These are phyloP conservation scores for Tetradesmus lagerheimii DNA, from an alignment of 139 green algal genomes.

Conservation along the genomic window DNA sequence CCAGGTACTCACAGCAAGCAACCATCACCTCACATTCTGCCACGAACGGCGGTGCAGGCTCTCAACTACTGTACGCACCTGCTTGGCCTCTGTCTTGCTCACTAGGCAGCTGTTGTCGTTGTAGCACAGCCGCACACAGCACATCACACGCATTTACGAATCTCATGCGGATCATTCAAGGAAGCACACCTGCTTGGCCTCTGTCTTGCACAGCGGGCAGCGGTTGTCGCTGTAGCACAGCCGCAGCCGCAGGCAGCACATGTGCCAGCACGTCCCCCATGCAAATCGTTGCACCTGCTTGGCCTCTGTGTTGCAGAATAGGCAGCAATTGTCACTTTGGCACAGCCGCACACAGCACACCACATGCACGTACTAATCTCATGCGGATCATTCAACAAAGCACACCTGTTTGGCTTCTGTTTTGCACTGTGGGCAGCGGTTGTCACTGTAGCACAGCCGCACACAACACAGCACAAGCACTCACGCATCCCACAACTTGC, in stretches of 20 bases:
- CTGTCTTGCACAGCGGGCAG: conserved; percentile 81
- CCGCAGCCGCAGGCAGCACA: no score
- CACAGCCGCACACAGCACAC: conserved; percentile 49
- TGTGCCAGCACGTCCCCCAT: not conserved
- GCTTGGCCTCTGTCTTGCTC: conserved; percentile 61
- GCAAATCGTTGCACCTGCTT: conserved; percentile 10
- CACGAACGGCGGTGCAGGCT: no score
- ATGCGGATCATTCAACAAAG: no score
- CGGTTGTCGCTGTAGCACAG: conserved; percentile 69
- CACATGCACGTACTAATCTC: not conserved
- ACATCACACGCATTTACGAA: not conserved
- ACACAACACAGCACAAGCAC: no score
- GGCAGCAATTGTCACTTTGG: conserved; percentile 71
- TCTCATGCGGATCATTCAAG: no score
- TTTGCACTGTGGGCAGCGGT: conserved; percentile 64
- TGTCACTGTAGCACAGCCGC: conserved; percentile 29
- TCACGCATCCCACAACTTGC: no score
- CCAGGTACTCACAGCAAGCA: no score
- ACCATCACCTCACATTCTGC: no score
- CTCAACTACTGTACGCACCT: not conserved
- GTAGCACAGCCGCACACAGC: not conserved
- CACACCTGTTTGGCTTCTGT: not conserved
- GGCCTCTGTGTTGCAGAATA: conserved; percentile 75
- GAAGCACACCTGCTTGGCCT: no score
- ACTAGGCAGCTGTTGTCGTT: no score